Percentiles rank a stretch among this genome's conserved stretches.
Evolutionary conservation across 2,329 filamentous ascomycete species (phyloP).

Genomic region (Didymella segeticola): DNA sequence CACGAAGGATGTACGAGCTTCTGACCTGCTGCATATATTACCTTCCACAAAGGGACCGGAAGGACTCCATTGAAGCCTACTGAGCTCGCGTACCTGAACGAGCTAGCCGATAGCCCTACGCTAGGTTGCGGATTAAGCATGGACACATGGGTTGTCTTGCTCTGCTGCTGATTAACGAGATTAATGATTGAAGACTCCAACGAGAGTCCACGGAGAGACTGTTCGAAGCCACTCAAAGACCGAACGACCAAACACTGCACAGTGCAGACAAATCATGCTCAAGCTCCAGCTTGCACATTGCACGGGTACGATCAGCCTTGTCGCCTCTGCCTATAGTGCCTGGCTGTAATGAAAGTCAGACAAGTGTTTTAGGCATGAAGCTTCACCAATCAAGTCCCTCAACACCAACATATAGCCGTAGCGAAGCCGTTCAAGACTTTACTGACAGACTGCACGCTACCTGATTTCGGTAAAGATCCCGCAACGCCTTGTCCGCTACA

Average conservation of each 20-base stretch:
- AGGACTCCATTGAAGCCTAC: constrained; percentile 33
- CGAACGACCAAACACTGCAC: background rate
- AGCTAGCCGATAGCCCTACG: constrained; percentile 12
- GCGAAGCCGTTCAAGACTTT: constrained; percentile 16
- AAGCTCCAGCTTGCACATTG: background rate
- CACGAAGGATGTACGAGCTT: constrained; percentile 24
- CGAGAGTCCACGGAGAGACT: constrained; percentile 1
- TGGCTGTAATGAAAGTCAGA: background rate
- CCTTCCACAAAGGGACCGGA: constrained; percentile 26
- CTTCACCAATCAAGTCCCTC: constrained; percentile 24
- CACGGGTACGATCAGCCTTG: background rate
- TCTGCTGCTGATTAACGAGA: background rate
- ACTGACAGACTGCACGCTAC: constrained; percentile 22
- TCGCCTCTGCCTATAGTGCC: constrained; percentile 2
- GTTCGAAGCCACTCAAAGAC: background rate
- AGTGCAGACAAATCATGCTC: background rate
- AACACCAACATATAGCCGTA: constrained; percentile 28
- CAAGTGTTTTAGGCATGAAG: background rate
- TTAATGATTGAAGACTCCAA: constrained; percentile 12
- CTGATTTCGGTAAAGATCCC: constrained; percentile 36
- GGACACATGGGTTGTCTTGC: constrained; percentile 25
- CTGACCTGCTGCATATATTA: constrained; percentile 29
- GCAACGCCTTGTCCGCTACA: constrained; percentile 43
- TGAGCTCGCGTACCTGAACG: constrained; percentile 18
- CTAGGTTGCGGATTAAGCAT: constrained; percentile 14